Base-by-base conservation (phyloP, 495 filamentous ascomycete species). In the Talaromyces proteolyticus region DNA sequence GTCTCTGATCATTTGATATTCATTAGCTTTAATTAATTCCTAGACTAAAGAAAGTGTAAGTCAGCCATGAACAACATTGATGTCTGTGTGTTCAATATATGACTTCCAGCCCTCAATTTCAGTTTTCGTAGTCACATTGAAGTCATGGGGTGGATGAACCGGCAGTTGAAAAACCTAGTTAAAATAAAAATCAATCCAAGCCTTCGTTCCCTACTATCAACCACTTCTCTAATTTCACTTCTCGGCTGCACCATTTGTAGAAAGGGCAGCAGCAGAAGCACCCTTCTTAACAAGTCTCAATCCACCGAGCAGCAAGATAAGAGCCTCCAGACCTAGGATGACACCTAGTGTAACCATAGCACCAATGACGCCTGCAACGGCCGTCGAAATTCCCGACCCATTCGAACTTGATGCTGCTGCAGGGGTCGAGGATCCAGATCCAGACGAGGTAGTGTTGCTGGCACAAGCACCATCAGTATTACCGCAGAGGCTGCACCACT, bases 301-400 rank as follows among this genome's bases (percentile, higher is more conserved):
- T 11, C 72, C 70, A 34, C 57, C 71, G 29, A 69, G 29, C 24
- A 78, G 45, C 64, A 78, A 59, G 39, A 76, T 60, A 25, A 77
- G 56, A 24, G 65, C 72, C 58, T 74, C 66, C 4, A 75, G 43
- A 0, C 70, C 76, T 18, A 81, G 52, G 18, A 81, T 59, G 10
- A 81, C 70, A 25, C 68, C 81, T 22, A 85, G 57, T 2, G 81
- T 81, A 2, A 84, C 77, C 62, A 82, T 73, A 1, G 81, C 82
- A 25, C 81, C 82, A 59, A 85, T 81, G 6, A 84, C 78, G 47
- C 81, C 81, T 2, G 67, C 78, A 52, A 73, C 74, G 10, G 65
- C 46, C 39, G 64, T 59, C 36, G 66, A 67, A 14, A 74, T 60
- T 19, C 68, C 65, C 16, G 61, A 47, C 45, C 22, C 49, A 4